Evolutionary conservation across 2,329 filamentous ascomycete genomes (phyloP).

Genomic region (Penicillium brevicompactum): DNA sequence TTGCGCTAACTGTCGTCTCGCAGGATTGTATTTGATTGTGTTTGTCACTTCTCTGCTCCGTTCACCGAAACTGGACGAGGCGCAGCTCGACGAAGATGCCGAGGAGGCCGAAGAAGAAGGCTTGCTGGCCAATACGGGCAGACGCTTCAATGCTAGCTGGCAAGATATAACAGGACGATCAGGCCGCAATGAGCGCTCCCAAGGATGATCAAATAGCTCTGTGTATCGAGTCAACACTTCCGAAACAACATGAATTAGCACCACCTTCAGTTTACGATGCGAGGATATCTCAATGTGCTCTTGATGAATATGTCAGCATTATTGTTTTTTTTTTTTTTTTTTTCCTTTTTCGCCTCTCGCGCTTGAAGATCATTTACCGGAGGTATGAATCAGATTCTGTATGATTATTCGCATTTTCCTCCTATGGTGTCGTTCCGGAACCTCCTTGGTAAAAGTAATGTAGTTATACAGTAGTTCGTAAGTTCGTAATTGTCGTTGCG

Average conservation of each 20-base stretch:
- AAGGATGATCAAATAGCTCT: background rate
- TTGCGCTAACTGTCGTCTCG: background rate
- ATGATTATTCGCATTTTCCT: background rate
- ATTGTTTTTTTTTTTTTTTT: background rate
- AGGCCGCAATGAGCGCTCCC: conserved; percentile 17
- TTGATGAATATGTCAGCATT: background rate
- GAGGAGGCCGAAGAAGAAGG: conserved; percentile 94
- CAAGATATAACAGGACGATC: conserved; percentile 74
- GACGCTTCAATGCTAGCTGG: conserved; percentile 84
- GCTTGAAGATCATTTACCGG: background rate
- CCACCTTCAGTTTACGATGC: too few species aligned
- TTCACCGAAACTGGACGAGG: conserved; percentile 74
- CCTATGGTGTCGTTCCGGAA: background rate
- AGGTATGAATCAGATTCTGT: background rate
- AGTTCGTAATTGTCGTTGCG: background rate
- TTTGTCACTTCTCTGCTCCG: conserved; percentile 79
- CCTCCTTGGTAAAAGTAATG: background rate
- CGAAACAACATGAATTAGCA: too few species aligned
- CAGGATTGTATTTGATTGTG: conserved; percentile 74
- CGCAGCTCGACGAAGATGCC: conserved; percentile 81
- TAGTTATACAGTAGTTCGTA: conserved; percentile 1
- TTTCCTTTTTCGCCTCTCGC: background rate
- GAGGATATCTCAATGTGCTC: background rate
- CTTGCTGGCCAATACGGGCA: conserved; percentile 77
- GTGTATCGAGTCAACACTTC: too few species aligned